phyloP scores from a whole-genome alignment of 2,329 filamentous ascomycete genomes.

The Albifimbria verrucaria region DNA sequence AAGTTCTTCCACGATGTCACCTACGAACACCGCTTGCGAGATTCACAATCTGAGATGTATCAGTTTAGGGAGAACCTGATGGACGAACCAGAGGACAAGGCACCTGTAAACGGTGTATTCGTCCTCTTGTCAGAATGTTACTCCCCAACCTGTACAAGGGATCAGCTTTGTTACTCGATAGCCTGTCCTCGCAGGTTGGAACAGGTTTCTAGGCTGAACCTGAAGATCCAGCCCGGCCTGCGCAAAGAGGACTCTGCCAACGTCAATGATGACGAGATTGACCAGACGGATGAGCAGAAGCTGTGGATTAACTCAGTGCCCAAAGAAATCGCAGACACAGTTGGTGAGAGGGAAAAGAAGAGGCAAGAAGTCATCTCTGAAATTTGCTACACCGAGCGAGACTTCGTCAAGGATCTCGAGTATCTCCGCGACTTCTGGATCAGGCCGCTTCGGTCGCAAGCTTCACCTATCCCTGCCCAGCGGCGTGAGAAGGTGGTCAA shows the following conservation, averaged over 20 bases:
- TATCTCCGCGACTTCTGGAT: conserved; percentile 99
- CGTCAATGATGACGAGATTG: conserved; percentile 73
- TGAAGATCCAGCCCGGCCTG: conserved; percentile 87
- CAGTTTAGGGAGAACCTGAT: conserved; percentile 92
- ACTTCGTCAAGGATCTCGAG: conserved; percentile 98
- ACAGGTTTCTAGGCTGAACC: conserved; percentile 89
- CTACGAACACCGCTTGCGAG: conserved; percentile 91
- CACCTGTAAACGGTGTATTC: conserved; percentile 87
- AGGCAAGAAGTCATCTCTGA: conserved; percentile 97
- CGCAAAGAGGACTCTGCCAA: conserved; percentile 58
- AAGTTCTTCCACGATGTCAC: conserved; percentile 99
- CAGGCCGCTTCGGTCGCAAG: conserved; percentile 75
- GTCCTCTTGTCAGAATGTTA: conserved; percentile 96
- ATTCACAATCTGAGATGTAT: conserved; percentile 93
- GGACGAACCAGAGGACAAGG: conserved; percentile 72
- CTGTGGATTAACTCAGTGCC: conserved; percentile 99
- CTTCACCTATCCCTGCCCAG: conserved; percentile 84
- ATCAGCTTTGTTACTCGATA: conserved; percentile 96
- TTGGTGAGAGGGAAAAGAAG: conserved; percentile 92
- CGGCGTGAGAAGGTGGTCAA: conserved; percentile 87
- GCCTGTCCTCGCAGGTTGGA: conserved; percentile 91
- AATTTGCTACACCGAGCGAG: conserved; percentile 96
- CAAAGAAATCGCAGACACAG: conserved; percentile 87
- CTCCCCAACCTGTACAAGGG: conserved; percentile 92
- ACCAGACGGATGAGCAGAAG: conserved; percentile 92